Base-by-base conservation (phyloP, 768 basidiomycete species). In the Zangia roseola region DNA sequence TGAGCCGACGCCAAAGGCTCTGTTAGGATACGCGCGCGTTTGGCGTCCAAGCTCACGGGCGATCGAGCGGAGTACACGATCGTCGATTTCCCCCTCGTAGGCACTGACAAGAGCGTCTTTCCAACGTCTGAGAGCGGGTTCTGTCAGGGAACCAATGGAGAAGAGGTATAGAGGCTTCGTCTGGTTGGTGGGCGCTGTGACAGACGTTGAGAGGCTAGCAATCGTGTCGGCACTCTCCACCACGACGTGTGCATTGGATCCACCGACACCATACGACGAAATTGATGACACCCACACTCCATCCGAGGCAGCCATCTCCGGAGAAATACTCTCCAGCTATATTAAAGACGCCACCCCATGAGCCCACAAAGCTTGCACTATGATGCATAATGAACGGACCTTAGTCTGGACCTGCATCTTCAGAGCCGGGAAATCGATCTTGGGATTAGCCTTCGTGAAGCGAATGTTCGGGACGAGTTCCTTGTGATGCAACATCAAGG, bases 191-290 rank as follows among this genome's bases (percentile, higher is more conserved):
- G 34, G 31, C 16, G 30, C 16, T 10, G 25, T 24, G 10, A 43
- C 16, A 4, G 52, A 16, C 13, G 50, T 50, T 30, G 56, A 47
- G 30, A 55, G 50, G 20, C 57, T 54, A 9, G 48, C 19, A 20
- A 47, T 49, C n/a, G 50, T 53, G 17, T 63, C 62, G 9, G 28
- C 55, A 14, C 53, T 58, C 42, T 68, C 69, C 53, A 70, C 7
- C 20, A 69, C 67, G 4, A 70, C 4, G 41, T 70, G 65, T 9
- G 61, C 68, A 28, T 69, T 69, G 14, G 69, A 68, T 49, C 68
- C 64, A 24, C 69, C 68, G 13, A 69, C 60, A 44, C 68, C 67
- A 40, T 68, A 68, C 9, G 63, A 67, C 4, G 68, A 69, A 28
- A 69, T 39, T 6, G 68, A 69, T 7, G 67, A 56, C 35, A 69